Conservation (phyloP, 169 alveolate genomes). For the Plasmodium knowlesi region DNA sequence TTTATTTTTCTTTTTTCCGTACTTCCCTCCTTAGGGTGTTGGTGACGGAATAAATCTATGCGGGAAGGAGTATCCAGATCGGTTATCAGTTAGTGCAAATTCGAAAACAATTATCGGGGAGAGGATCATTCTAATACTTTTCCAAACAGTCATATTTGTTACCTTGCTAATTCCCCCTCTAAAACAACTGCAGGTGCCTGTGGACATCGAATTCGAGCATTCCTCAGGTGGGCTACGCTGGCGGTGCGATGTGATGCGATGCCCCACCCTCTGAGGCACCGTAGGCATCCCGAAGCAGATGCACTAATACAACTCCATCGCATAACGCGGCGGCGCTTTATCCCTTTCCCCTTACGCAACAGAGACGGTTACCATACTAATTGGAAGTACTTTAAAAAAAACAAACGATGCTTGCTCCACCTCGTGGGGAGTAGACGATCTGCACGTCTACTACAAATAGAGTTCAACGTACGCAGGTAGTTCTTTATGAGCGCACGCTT, state of each 20-base stretch:
- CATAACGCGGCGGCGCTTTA: neutral
- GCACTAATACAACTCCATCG: neutral
- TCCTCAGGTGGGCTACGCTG: conserved; percentile 21
- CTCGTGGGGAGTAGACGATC: conserved; percentile 89
- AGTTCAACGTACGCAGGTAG: neutral
- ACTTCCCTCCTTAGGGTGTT: neutral
- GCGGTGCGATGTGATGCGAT: neutral
- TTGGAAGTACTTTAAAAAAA: conserved; percentile 76
- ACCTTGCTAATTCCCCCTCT: neutral
- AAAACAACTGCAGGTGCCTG: conserved; percentile 4
- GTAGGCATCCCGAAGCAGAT: neutral
- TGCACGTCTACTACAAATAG: conserved; percentile 78
- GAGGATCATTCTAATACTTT: neutral
- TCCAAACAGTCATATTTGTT: neutral
- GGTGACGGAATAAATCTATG: conserved; percentile 40
- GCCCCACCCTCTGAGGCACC: no score
- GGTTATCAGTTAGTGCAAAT: conserved; percentile 31
- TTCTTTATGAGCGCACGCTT: neutral
- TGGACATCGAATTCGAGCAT: conserved; percentile 44
- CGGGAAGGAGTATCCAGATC: conserved; percentile 32
- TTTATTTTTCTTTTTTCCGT: neutral
- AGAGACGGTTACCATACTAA: conserved; percentile 70
- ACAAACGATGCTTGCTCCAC: conserved; percentile 83
- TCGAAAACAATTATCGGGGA: neutral
- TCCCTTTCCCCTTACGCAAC: neutral